Evolutionary conservation across 1,284 basidiomycete genomes (phyloP), one percentile per base, ranked within the genome.

Genomic region (Stygiomarasmius scandens): DNA sequence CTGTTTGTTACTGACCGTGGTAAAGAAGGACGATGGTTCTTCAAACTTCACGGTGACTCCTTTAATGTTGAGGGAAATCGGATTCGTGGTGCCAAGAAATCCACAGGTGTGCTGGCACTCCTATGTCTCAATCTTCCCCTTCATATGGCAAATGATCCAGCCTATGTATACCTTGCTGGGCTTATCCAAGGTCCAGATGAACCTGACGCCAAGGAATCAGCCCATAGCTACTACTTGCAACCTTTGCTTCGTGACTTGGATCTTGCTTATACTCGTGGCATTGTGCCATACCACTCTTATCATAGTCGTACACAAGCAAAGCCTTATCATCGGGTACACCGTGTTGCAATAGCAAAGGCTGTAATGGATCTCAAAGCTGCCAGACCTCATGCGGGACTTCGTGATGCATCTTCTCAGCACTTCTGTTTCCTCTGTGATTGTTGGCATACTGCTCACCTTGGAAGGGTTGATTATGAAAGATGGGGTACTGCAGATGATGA

Each of bases 211-310:
- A n/a, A n/a, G n/a, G n/a, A n/a, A n/a, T n/a, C n/a, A n/a, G n/a
- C n/a, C n/a, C n/a, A n/a, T n/a, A n/a, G n/a, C n/a, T n/a, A n/a
- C n/a, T n/a, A n/a, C n/a, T n/a, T 58, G 16, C 14, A 23, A 10
- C 57, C 52, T 3, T 19, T 58, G 8, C n/a, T 58, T 14, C 41
- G 48, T 19, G 52, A 58, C 38, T 32, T 58, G 25, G 36, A 36
- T 24, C 27, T 46, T 49, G 52, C 52, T 14, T 58, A 54, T 25
- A 23, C 22, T 3, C 52, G 52, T 11, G 54, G 54, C 2, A 23
- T 56, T 22, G 8, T 3, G 12, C 24, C 43, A 16, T 45, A 34
- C 6, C 38, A 41, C 16, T 41, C 22, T 36, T 5, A 12, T 16
- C 32, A 16, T 8, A 41, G 14, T 20, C 16, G 27, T 16, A 50